Evolutionary conservation across 495 filamentous ascomycete genomes (phyloP).

Genomic region (Xylaria venustula): DNA sequence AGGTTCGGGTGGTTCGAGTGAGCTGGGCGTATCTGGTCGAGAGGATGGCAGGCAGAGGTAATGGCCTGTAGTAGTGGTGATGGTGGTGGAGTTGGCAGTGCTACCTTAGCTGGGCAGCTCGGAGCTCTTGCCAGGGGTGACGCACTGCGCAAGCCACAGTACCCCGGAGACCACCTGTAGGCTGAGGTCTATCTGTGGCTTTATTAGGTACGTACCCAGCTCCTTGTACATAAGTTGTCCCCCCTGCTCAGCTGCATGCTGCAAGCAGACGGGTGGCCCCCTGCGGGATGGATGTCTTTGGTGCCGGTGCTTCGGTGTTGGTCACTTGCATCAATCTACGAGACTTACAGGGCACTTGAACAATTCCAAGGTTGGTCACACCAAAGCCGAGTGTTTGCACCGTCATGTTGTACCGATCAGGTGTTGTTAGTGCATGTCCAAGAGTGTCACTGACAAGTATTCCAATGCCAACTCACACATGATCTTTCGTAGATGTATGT

Average conservation of each 20-base stretch:
- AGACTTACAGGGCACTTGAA: not conserved
- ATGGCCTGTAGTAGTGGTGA: not conserved
- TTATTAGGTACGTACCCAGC: not conserved
- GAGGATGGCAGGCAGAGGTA: not conserved
- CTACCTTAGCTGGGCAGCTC: not conserved
- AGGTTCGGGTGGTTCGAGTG: not conserved
- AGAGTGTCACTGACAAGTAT: not conserved
- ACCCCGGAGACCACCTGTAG: not conserved
- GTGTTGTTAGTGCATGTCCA: not conserved
- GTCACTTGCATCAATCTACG: not conserved
- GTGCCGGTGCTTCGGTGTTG: not conserved
- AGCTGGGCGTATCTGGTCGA: not conserved
- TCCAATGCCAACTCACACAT: not conserved
- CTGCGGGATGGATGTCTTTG: not conserved
- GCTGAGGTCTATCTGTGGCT: not conserved
- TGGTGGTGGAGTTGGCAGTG: constrained; percentile 7
- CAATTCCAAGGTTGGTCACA: not conserved
- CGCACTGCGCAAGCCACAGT: constrained; percentile 10
- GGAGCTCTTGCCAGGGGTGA: constrained; percentile 8
- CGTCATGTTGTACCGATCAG: not conserved
- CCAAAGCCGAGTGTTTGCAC: not conserved
- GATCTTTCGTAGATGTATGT: not conserved
- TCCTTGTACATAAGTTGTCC: no score
- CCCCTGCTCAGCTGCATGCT: not conserved
- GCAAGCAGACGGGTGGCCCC: not conserved